A percentile compares a stretch with the other conserved stretches of the same genome.
Conservation (phyloP, 345 rosid genomes). For the Noccaea bulbosa region DNA sequence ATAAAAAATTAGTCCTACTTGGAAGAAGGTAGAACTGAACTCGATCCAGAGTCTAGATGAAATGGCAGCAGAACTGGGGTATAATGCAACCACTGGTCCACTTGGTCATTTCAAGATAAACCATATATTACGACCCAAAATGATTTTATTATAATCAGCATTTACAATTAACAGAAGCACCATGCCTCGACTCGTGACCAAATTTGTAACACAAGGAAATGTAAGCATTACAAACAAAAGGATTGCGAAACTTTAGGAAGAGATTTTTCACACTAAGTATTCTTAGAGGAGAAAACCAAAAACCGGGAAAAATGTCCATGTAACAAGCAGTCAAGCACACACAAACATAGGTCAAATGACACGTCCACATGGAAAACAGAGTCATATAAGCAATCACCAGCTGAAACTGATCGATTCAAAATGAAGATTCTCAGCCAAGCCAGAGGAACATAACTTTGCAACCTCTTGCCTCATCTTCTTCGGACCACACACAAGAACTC, state of each 20-base stretch:
- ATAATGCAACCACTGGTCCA: no score
- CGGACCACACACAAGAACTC: conserved; percentile 81
- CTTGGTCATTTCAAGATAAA: no score
- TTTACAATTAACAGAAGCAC: conserved; percentile 31
- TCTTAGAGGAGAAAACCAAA: background rate
- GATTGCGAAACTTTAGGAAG: background rate
- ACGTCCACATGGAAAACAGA: conserved; percentile 20
- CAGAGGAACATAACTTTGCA: conserved; percentile 68
- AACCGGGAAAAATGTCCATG: background rate
- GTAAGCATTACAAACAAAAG: conserved; percentile 22
- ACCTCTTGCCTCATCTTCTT: conserved; percentile 73
- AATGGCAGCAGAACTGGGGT: no score
- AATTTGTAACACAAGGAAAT: background rate
- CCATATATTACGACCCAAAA: background rate
- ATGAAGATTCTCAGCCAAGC: conserved; percentile 59
- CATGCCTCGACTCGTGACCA: conserved; percentile 1
- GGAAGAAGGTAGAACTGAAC: no score
- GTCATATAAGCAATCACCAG: conserved; percentile 54
- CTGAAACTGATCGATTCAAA: conserved; percentile 84
- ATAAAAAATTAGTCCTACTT: no score
- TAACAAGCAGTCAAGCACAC: conserved; percentile 33
- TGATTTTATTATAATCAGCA: conserved; percentile 15
- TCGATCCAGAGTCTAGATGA: no score
- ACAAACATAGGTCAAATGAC: conserved; percentile 26
- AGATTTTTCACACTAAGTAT: background rate